These are phyloP conservation scores for Neofusicoccum sp. DNA, from an alignment of 2,329 filamentous ascomycete genomes.

Conservation along the genomic window DNA sequence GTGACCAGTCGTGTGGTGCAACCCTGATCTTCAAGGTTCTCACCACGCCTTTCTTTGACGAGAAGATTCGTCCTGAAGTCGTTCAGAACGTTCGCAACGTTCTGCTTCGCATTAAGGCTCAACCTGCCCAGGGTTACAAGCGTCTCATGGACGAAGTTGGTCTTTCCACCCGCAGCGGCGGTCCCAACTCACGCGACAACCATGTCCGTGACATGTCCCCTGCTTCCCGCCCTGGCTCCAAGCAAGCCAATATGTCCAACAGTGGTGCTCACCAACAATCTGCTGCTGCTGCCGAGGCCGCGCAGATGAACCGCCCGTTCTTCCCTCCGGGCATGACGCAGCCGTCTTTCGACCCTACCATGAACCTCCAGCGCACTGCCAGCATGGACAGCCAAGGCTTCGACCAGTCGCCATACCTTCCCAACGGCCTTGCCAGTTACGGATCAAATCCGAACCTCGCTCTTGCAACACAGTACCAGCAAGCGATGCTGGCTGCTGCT, in stretches of 20 bases:
- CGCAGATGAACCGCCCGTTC: conserved; percentile 27
- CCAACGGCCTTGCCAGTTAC: conserved; percentile 34
- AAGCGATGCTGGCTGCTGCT: conserved; percentile 49
- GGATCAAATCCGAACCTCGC: conserved; percentile 29
- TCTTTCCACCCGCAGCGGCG: conserved; percentile 60
- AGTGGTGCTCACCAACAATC: conserved; percentile 11
- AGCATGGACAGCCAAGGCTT: conserved; percentile 52
- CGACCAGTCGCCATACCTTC: conserved; percentile 39
- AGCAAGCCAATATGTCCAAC: conserved; percentile 29
- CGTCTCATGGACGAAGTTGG: conserved; percentile 98
- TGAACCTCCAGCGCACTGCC: conserved; percentile 45
- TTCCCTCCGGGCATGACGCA: conserved; percentile 35
- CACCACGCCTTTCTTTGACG: conserved; percentile 95
- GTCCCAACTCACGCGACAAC: conserved; percentile 28
- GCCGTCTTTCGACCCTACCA: conserved; percentile 38
- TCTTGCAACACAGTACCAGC: conserved; percentile 51
- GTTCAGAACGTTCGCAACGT: conserved; percentile 91
- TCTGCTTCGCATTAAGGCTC: conserved; percentile 83
- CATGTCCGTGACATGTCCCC: conserved; percentile 33
- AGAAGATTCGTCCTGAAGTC: conserved; percentile 81
- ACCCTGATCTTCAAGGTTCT: conserved; percentile 98
- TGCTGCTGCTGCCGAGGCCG: conserved; percentile 22
- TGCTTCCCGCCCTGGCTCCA: conserved; percentile 36
- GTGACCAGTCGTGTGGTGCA: conserved; percentile 86
- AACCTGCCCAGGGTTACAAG: conserved; percentile 95